Conservation (phyloP, 345 rosid species). For the Eucalyptus curtisii region DNA sequence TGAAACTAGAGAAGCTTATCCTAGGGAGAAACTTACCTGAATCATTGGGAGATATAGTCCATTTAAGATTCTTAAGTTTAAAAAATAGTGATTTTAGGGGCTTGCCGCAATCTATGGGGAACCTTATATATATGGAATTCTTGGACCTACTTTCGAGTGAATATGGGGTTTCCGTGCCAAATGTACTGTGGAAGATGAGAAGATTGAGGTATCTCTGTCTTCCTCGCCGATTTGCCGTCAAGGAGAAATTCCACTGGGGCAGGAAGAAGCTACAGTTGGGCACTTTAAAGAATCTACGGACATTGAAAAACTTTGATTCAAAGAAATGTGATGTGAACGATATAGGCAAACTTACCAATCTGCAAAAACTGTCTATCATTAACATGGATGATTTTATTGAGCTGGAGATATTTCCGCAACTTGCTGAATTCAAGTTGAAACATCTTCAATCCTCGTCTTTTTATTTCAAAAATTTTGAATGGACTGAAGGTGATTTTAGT, state of each 20-base stretch:
- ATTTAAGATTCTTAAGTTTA: constrained; percentile 13
- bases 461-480: accelerated
- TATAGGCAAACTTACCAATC: not conserved
- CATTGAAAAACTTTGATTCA: constrained; percentile 1
- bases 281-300: not conserved
- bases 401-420: not conserved
- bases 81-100: not conserved
- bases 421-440: not conserved
- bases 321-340: not conserved
- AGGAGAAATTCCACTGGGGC: not conserved
- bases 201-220: constrained; percentile 4
- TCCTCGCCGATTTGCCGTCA: not conserved
- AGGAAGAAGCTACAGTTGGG: not conserved
- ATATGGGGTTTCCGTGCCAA: not conserved
- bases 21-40: not conserved
- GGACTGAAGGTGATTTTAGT: accelerated
- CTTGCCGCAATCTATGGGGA: constrained; percentile 10
- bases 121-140: constrained; percentile 5
- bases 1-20: constrained; percentile 2
- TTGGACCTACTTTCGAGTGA: not conserved
- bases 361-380: not conserved
- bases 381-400: accelerated
- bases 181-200: constrained; percentile 8
- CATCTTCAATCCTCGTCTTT: not conserved
- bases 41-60: constrained; percentile 17